A percentile compares a stretch with the other conserved stretches of the same genome.
phyloP scores from a whole-genome alignment of 1,139 yeast species.

The Sugiyamaella grinbergsii region DNA sequence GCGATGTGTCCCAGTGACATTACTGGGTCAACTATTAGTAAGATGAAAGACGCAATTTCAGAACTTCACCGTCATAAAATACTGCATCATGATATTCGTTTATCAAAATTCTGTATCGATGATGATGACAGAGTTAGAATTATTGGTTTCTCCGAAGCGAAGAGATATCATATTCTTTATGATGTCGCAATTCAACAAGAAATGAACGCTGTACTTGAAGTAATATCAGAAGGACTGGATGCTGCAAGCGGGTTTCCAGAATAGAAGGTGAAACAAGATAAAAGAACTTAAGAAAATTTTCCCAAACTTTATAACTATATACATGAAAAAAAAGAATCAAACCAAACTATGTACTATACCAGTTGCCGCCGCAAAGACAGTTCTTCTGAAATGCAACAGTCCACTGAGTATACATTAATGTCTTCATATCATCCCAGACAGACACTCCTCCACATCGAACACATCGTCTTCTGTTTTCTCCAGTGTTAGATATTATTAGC shows the following conservation, averaged over 20 bases:
- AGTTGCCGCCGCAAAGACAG: conserved; percentile 80
- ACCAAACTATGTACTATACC: conserved; percentile 46
- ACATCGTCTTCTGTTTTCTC: conserved; percentile 51
- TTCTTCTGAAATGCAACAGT: conserved; percentile 72
- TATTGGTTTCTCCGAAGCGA: conserved; percentile 31
- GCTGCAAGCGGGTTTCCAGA: conserved; percentile 15
- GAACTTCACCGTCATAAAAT: conserved; percentile 32
- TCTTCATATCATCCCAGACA: conserved; percentile 42
- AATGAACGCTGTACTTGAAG: conserved; percentile 40
- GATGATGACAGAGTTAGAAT: conserved; percentile 29
- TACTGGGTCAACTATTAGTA: conserved; percentile 20
- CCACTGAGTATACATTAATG: conserved; percentile 55
- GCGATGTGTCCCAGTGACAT: conserved; percentile 29
- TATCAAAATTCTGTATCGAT: conserved; percentile 33
- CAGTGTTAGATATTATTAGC: conserved; percentile 35
- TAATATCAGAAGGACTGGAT: conserved; percentile 21
- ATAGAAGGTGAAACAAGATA: too few relatives aligned
- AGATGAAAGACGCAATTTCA: conserved; percentile 30
- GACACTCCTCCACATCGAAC: conserved; percentile 70
- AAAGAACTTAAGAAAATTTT: too few relatives aligned
- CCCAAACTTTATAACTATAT: too few relatives aligned
- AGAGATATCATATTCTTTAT: conserved; percentile 34
- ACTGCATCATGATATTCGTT: conserved; percentile 31
- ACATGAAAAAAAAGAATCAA: too few relatives aligned
- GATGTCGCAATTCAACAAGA: conserved; percentile 33